Percentiles rank a stretch among this genome's conserved stretches.
These are phyloP conservation scores for Aspergillus funiculosus DNA, from an alignment of 495 filamentous ascomycete genomes.

Conservation along the genomic window DNA sequence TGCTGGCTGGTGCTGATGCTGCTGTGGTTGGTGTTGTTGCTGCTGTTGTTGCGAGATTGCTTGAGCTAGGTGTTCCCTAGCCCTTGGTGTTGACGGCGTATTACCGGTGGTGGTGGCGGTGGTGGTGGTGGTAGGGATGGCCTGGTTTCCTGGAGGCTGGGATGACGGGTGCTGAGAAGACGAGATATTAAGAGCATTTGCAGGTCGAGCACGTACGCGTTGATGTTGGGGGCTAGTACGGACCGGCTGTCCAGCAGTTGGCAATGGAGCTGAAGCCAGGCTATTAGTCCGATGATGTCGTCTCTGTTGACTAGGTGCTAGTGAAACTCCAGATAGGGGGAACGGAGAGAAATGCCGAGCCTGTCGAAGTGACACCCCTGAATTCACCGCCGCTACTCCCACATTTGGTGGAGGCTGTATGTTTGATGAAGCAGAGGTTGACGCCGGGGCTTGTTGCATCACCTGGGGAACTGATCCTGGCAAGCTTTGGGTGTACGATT, in stretches of 20 bases:
- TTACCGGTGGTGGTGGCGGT: not conserved
- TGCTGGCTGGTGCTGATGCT: constrained; percentile 7
- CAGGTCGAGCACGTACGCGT: constrained; percentile 8
- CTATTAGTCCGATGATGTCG: constrained; percentile 12
- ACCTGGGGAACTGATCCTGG: not conserved
- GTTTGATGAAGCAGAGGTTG: not conserved
- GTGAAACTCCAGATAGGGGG: constrained; percentile 9
- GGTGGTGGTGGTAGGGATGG: not conserved
- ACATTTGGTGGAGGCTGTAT: not conserved
- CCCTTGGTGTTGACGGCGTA: not conserved
- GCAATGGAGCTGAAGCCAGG: constrained; percentile 1
- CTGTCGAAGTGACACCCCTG: not conserved
- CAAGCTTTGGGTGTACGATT: not conserved
- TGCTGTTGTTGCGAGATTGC: not conserved
- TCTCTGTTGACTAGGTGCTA: constrained; percentile 9
- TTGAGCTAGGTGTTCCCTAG: no score
- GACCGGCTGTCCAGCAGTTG: not conserved
- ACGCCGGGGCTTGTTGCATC: not conserved
- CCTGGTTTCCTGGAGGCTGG: not conserved
- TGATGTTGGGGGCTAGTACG: constrained; percentile 1
- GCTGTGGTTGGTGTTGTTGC: not conserved
- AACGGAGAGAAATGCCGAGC: not conserved
- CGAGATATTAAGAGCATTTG: not conserved
- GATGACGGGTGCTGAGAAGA: not conserved
- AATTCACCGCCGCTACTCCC: not conserved